phyloP scores from a whole-genome alignment of 495 filamentous ascomycete species.

The Jackrogersella multiformis region DNA sequence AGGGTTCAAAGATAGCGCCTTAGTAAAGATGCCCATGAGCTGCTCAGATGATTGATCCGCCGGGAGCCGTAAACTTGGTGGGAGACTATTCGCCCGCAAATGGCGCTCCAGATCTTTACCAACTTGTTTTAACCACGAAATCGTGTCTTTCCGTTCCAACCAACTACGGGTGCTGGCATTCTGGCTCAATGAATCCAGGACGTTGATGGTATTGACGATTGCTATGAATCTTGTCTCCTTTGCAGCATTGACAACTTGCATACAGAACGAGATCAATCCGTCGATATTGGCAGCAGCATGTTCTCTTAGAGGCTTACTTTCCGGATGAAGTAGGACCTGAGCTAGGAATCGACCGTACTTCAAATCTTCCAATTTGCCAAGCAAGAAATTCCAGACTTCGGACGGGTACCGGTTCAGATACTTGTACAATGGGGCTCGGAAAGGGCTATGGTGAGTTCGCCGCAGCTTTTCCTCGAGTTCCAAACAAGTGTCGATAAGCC shows the following conservation, averaged over 20 bases:
- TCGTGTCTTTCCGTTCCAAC: slow-evolving; percentile 78
- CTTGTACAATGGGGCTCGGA: slow-evolving; percentile 89
- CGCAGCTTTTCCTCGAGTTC: slow-evolving; percentile 87
- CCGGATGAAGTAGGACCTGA: slow-evolving; percentile 82
- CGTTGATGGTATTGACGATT: slow-evolving; percentile 86
- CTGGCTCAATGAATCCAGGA: slow-evolving; percentile 77
- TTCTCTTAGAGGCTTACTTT: slow-evolving; percentile 77
- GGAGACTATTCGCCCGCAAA: slow-evolving; percentile 72
- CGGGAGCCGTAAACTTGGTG: slow-evolving; percentile 77
- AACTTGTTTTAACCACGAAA: slow-evolving; percentile 74
- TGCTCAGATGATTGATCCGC: slow-evolving; percentile 90
- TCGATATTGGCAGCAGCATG: slow-evolving; percentile 78
- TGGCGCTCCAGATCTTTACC: slow-evolving; percentile 80
- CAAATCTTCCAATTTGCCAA: slow-evolving; percentile 77
- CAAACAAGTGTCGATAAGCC: slow-evolving; percentile 85
- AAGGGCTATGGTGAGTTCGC: slow-evolving; percentile 91
- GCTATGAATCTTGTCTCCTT: slow-evolving; percentile 73
- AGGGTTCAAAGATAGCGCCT: slow-evolving; percentile 75
- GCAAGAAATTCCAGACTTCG: slow-evolving; percentile 83
- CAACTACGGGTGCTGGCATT: slow-evolving; percentile 68
- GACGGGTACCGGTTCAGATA: slow-evolving; percentile 93
- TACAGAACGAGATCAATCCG: slow-evolving; percentile 70
- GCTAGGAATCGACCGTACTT: slow-evolving; percentile 94
- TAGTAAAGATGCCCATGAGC: slow-evolving; percentile 84
- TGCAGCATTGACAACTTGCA: slow-evolving; percentile 64